These are phyloP conservation scores for Tulasnella sp. DNA, from an alignment of 768 basidiomycete species.

Conservation along the genomic window DNA sequence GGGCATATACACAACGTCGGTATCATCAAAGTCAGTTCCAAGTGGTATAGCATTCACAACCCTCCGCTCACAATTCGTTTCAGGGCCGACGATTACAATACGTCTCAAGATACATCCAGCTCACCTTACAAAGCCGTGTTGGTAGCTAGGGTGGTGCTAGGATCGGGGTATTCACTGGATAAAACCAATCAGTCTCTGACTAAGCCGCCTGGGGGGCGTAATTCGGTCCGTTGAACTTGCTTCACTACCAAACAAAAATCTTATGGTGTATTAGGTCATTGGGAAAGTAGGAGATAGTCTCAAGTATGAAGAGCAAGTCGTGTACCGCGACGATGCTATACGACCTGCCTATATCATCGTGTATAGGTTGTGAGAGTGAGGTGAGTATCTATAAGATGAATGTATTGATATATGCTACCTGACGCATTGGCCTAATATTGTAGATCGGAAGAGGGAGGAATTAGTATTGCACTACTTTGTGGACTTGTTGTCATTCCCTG, in stretches of 20 bases:
- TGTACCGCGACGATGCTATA: constrained; percentile 1
- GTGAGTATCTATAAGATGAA: no score
- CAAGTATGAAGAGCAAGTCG: constrained; percentile 1
- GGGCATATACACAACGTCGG: background rate
- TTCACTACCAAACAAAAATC: background rate
- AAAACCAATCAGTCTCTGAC: background rate
- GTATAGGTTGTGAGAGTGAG: background rate
- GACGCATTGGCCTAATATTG: no score
- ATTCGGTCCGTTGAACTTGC: background rate
- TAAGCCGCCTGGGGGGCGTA: background rate
- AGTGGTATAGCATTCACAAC: background rate
- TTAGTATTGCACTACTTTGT: no score
- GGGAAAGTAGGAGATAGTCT: background rate
- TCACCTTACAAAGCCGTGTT: background rate
- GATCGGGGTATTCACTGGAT: background rate
- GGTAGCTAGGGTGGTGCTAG: background rate
- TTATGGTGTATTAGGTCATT: background rate
- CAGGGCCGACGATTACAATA: constrained; percentile 7
- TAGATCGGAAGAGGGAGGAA: no score
- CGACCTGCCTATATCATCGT: background rate
- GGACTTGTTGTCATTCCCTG: no score
- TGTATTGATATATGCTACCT: no score
- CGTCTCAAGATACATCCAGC: background rate
- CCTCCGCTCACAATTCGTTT: no score
- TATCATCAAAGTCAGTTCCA: background rate